Conservation (phyloP, 1,284 basidiomycete species). For the Schizopora paradoxa region DNA sequence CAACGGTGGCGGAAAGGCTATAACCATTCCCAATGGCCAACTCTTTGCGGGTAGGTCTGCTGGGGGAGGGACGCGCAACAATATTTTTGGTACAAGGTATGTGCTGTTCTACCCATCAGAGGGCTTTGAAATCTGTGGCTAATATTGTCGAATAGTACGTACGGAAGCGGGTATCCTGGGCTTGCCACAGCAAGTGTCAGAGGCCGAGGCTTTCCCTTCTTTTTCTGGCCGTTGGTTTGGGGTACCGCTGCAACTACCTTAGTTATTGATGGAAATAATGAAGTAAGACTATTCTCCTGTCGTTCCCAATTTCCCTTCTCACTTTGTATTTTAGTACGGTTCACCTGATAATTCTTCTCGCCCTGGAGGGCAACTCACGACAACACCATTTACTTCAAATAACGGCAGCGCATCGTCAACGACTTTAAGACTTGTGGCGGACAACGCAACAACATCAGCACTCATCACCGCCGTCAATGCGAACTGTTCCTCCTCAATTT, state of each 20-base stretch:
- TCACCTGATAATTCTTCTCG: constrained; percentile 44
- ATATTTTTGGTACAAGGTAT: constrained; percentile 34
- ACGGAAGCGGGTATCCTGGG: constrained; percentile 57
- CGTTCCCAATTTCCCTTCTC: no score
- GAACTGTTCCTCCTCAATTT: constrained; percentile 16
- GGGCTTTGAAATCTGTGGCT: background rate
- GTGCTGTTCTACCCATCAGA: background rate
- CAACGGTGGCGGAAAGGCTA: constrained; percentile 29
- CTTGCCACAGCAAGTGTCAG: constrained; percentile 33
- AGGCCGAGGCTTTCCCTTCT: constrained; percentile 47
- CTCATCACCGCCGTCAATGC: constrained; percentile 13
- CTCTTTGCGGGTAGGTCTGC: constrained; percentile 37
- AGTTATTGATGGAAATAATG: no score
- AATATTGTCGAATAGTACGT: constrained; percentile 32
- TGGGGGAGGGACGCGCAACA: constrained; percentile 36
- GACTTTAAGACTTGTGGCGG: constrained; percentile 19
- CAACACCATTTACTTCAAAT: constrained; percentile 45
- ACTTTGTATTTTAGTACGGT: constrained; percentile 45
- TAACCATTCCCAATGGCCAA: constrained; percentile 36
- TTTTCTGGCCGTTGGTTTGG: constrained; percentile 56
- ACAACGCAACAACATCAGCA: constrained; percentile 17
- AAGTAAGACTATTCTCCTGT: no score
- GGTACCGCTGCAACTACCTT: constrained; percentile 35
- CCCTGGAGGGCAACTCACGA: constrained; percentile 50
- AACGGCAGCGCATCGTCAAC: constrained; percentile 33